Percentiles rank a stretch among this genome's conserved stretches.
Evolutionary conservation across 768 basidiomycete genomes (phyloP).

Genomic region (Mycena rebaudengoi): DNA sequence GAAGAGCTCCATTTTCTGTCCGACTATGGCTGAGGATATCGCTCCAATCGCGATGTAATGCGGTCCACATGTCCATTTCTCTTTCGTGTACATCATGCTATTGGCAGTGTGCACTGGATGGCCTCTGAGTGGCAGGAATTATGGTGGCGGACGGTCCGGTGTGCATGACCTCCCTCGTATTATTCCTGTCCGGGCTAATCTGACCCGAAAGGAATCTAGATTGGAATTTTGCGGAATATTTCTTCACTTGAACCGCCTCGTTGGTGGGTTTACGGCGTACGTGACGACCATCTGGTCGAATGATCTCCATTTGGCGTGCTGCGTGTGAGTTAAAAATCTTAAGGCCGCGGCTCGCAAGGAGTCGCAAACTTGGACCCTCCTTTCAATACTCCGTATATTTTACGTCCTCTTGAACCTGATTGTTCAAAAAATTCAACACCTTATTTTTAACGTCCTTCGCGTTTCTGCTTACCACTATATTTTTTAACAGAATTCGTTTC

Average conservation of each 20-base stretch:
- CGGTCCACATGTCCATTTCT: not conserved
- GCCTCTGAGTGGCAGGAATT: not conserved
- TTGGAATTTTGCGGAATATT: not conserved
- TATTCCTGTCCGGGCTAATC: not conserved
- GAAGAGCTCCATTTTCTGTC: conserved; percentile 9
- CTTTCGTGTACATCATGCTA: not conserved
- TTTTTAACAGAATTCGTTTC: no score
- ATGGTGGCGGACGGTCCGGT: not conserved
- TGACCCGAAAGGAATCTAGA: conserved; percentile 2
- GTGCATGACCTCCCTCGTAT: not conserved
- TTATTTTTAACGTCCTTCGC: no score
- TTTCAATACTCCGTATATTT: no score
- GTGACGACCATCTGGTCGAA: conserved; percentile 1
- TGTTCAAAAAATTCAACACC: no score
- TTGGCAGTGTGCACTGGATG: not conserved
- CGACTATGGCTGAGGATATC: conserved; percentile 1
- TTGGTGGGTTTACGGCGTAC: conserved; percentile 6
- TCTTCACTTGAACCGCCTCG: not conserved
- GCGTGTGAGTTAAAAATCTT: conserved; percentile 6
- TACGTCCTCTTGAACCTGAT: no score
- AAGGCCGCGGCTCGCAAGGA: conserved; percentile 5
- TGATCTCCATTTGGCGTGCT: conserved; percentile 17
- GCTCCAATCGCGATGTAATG: not conserved
- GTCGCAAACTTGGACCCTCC: not conserved
- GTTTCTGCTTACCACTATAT: no score